Evolutionary conservation across 1,284 basidiomycete species (phyloP).

Genomic region (Puccinia sorghi): DNA sequence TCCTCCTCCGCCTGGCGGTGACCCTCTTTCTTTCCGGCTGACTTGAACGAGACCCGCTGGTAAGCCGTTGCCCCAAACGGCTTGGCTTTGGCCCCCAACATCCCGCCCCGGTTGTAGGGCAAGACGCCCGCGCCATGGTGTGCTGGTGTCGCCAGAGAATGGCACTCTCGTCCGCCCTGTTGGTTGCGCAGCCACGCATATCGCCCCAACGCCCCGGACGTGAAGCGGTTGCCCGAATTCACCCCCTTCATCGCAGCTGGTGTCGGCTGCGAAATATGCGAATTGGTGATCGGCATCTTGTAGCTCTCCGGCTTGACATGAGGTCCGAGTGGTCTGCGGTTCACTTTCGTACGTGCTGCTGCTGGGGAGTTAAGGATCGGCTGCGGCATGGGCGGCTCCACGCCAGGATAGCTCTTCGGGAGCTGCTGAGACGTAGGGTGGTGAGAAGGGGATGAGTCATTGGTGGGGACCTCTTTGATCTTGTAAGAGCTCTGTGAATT

Average conservation of each 20-base stretch:
- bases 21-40: background rate
- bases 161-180: background rate
- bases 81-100: slow-evolving; percentile 5
- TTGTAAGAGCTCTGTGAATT: slow-evolving; percentile 4
- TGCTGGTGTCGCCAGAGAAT: no score
- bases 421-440: background rate
- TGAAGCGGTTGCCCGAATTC: slow-evolving; percentile 14
- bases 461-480: slow-evolving; percentile 6
- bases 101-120: slow-evolving; percentile 11
- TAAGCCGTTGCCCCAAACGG: slow-evolving; percentile 32
- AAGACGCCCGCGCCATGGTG: background rate
- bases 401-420: background rate
- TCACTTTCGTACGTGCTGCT: slow-evolving; percentile 22
- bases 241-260: slow-evolving; percentile 13
- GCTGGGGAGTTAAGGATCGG: slow-evolving; percentile 23
- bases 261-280: slow-evolving; percentile 18
- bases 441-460: background rate
- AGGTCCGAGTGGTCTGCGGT: slow-evolving; percentile 21
- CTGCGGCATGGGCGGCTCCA: background rate
- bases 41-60: slow-evolving; percentile 20
- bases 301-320: slow-evolving; percentile 8
- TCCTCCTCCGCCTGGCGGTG: no score
- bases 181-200: slow-evolving; percentile 48
- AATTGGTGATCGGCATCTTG: background rate
- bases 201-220: slow-evolving; percentile 38